Conservation (phyloP, 2,329 filamentous ascomycete species). For the Venturiaceae sp. region DNA sequence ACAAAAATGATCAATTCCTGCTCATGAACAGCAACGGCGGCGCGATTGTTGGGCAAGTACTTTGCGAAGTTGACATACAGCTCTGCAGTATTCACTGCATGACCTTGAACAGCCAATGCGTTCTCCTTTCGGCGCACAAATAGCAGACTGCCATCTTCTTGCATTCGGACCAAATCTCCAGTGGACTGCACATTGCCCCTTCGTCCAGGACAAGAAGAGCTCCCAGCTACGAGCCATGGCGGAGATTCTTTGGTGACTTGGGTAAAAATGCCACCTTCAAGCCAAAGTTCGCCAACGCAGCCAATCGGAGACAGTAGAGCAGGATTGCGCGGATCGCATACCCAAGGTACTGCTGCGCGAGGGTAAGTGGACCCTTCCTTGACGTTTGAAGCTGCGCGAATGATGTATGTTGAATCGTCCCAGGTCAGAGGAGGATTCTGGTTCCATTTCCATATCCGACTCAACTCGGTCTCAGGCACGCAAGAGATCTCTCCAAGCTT, state of each 20-base stretch:
- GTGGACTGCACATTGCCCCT: constrained; percentile 11
- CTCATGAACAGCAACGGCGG: constrained; percentile 9
- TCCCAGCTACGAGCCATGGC: constrained; percentile 26
- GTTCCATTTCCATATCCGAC: constrained; percentile 35
- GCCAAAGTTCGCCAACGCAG: constrained; percentile 27
- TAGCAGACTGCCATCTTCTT: constrained; percentile 16
- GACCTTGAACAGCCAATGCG: constrained; percentile 21
- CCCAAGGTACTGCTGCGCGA: constrained; percentile 17
- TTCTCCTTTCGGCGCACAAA: constrained; percentile 20
- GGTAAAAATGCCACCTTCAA: constrained; percentile 28
- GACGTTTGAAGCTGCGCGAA: constrained; percentile 20
- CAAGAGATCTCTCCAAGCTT: constrained; percentile 26
- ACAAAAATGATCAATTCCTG: background rate
- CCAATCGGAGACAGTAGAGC: constrained; percentile 31
- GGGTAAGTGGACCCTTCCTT: constrained; percentile 14
- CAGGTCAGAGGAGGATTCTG: constrained; percentile 20
- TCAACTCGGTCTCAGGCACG: constrained; percentile 26
- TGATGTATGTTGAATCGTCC: constrained; percentile 2
- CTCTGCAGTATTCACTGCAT: constrained; percentile 29
- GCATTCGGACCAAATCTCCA: constrained; percentile 19
- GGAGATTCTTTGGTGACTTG: constrained; percentile 19
- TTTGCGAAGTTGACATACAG: constrained; percentile 28
- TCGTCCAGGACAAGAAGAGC: background rate
- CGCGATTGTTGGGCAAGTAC: constrained; percentile 23
- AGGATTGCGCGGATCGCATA: constrained; percentile 21